A percentile compares a stretch with the other conserved stretches of the same genome.
Evolutionary conservation across 257 asterid species (phyloP).

Genomic region (Salvia rosmarinus): DNA sequence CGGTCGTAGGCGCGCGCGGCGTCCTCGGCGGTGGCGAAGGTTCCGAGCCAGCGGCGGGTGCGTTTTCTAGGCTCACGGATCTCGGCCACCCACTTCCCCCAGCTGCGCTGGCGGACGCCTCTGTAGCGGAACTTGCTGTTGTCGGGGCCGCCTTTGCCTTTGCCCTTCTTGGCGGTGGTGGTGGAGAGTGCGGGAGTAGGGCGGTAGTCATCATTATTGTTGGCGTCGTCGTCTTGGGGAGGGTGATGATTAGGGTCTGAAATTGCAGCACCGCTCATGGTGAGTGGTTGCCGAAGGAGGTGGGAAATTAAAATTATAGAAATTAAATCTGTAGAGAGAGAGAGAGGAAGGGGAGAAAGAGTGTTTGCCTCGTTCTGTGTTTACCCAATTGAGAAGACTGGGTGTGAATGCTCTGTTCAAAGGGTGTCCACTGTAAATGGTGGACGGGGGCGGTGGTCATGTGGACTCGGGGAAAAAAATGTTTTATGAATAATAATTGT

Average conservation of each 20-base stretch:
- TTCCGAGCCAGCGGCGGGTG: conserved; percentile 84
- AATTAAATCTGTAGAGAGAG: background rate
- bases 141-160: conserved; percentile 89
- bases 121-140: conserved; percentile 73
- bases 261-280: conserved; percentile 64
- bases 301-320: conserved; percentile 38
- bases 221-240: conserved; percentile 27
- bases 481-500: background rate
- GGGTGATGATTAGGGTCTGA: conserved; percentile 43
- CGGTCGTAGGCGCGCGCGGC: conserved; percentile 99
- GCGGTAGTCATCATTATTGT: background rate
- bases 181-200: conserved; percentile 26
- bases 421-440: conserved; percentile 51
- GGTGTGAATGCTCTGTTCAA: conserved; percentile 14
- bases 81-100: conserved; percentile 99
- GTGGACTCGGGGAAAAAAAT: background rate
- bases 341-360: background rate
- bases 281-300: conserved; percentile 45
- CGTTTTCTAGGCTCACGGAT: conserved; percentile 88
- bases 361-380: conserved; percentile 52
- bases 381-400: conserved; percentile 60
- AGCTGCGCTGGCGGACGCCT: conserved; percentile 92
- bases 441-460: conserved; percentile 75
- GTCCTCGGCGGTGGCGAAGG: conserved; percentile 91
- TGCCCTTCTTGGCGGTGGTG: conserved; percentile 37